Base-by-base conservation (phyloP, 495 filamentous ascomycete genomes). In the Xylaria nigripes region DNA sequence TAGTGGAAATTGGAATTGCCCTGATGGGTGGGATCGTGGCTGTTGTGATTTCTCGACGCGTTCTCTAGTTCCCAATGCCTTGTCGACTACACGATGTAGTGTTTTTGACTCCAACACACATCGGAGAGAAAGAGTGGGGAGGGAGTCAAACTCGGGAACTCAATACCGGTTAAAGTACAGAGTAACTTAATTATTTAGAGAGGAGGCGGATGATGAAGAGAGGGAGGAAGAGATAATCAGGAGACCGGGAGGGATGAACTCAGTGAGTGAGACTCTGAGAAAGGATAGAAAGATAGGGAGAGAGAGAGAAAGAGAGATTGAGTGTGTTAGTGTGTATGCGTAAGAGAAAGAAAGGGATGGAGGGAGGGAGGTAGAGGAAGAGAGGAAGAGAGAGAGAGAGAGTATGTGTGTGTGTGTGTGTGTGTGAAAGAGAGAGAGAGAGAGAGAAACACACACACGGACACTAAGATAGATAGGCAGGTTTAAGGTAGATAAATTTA, bases 1-100 rank as follows among this genome's bases (percentile, higher is more conserved):
- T 25, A 29, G 43, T 40, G 51, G 51, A 22, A 54, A 47, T 27
- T 54, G 42, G 15, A 40, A 46, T 46, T 34, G 32, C 32, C 32
- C 3, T 47, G 43, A 18, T 18, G 18, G 12, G 19, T 40, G 29
- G 50, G 49, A 7, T 22, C 13, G 49, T 34, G 49, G 49, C 27
- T 27, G 40, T 44, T 52, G 15, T 45, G 6, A 4, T 45, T 10
- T 34, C 12, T 42, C 12, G 51, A 54, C 51, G 51, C 51, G 51
- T 47, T 6, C 12, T 34, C 6, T 4, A 34, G 32, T 34, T 13
- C 7, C 25, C 5, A 10, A 8, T 8, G 32, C 5, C 12, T 34
- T 34, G 32, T 10, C 12, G 32, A 8, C 12, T 34, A 2, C 13
- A 10, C 5, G 32, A 15, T 29, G 27, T 9, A n/a, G n/a, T n/a